phyloP scores from a whole-genome alignment of 2,329 filamentous ascomycete genomes.

The Fusarium sp. region DNA sequence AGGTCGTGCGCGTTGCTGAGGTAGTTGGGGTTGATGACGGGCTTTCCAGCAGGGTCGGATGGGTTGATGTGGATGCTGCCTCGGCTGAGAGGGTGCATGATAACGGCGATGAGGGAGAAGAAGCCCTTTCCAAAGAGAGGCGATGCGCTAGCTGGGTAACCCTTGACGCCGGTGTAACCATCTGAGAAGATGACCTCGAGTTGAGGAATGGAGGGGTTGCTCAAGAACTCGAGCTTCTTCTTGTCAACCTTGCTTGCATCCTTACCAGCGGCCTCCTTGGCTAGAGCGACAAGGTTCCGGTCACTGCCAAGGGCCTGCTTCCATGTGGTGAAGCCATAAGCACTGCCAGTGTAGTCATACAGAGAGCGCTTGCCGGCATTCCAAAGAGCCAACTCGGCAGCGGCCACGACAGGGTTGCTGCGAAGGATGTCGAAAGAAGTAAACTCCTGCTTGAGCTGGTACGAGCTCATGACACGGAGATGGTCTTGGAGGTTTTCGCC shows the following conservation, averaged over 20 bases:
- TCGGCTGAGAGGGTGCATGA: constrained; percentile 68
- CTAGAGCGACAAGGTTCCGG: constrained; percentile 18
- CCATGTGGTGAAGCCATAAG: constrained; percentile 36
- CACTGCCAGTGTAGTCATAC: constrained; percentile 40
- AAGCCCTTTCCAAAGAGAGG: constrained; percentile 45
- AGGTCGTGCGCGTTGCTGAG: constrained; percentile 46
- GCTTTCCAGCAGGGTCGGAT: constrained; percentile 29
- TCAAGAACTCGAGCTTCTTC: constrained; percentile 56
- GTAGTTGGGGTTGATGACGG: constrained; percentile 41
- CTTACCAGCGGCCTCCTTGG: constrained; percentile 42
- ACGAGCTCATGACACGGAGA: constrained; percentile 47
- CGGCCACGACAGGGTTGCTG: constrained; percentile 32
- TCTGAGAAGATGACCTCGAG: constrained; percentile 48
- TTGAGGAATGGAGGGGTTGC: constrained; percentile 42
- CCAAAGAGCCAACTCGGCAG: constrained; percentile 36
- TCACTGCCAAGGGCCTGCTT: constrained; percentile 36
- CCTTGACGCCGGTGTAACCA: constrained; percentile 47
- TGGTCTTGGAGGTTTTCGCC: constrained; percentile 21
- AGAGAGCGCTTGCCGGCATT: constrained; percentile 29
- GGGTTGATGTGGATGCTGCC: constrained; percentile 41
- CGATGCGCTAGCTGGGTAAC: constrained; percentile 44
- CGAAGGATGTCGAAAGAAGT: constrained; percentile 35
- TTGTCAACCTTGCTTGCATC: constrained; percentile 49
- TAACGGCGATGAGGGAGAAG: constrained; percentile 65
- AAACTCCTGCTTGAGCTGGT: constrained; percentile 44